A percentile compares a stretch with the other conserved stretches of the same genome.
phyloP scores from a whole-genome alignment of 768 basidiomycete species.

The Favolaschia claudopus region DNA sequence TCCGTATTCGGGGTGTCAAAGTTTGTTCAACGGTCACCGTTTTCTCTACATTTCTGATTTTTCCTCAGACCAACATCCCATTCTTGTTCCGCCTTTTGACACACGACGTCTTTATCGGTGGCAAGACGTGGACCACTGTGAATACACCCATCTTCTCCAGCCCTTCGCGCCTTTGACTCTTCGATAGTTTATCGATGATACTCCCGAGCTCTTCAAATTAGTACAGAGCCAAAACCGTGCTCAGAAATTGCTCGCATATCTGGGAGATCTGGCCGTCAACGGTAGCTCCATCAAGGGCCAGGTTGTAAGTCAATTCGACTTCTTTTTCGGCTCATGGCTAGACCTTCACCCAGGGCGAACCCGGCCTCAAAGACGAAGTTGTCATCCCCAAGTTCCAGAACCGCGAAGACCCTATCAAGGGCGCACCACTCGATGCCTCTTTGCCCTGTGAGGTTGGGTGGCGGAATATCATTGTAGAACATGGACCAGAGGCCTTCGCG shows the following conservation, averaged over 20 bases:
- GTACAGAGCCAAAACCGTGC: slow-evolving; percentile 98
- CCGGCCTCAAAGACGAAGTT: slow-evolving; percentile 91
- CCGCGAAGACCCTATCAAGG: slow-evolving; percentile 74
- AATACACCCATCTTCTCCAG: not conserved
- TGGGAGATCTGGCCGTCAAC: slow-evolving; percentile 97
- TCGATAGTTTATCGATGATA: slow-evolving; percentile 95
- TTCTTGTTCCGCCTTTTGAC: slow-evolving; percentile 99
- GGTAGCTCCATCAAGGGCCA: slow-evolving; percentile 98
- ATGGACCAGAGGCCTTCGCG: slow-evolving; percentile 97
- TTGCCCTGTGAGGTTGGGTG: slow-evolving; percentile 89
- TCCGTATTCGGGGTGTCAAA: slow-evolving; percentile 99
- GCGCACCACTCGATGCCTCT: slow-evolving; percentile 77
- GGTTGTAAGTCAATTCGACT: slow-evolving; percentile 45
- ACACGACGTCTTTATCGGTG: slow-evolving; percentile 93
- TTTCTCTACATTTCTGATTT: not conserved
- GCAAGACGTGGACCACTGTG: slow-evolving; percentile 98
- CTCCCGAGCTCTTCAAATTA: slow-evolving; percentile 98
- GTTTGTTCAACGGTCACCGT: slow-evolving; percentile 43
- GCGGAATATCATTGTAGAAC: slow-evolving; percentile 98
- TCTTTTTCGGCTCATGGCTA: not conserved
- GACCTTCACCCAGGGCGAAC: slow-evolving; percentile 73
- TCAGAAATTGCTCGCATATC: slow-evolving; percentile 94
- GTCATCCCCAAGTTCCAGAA: slow-evolving; percentile 82
- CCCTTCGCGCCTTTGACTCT: not conserved
- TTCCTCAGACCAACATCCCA: slow-evolving; percentile 90